A percentile compares a stretch with the other conserved stretches of the same genome.
Conservation (phyloP, 1,284 basidiomycete genomes). For the Cutaneotrichosporon curvatum region DNA sequence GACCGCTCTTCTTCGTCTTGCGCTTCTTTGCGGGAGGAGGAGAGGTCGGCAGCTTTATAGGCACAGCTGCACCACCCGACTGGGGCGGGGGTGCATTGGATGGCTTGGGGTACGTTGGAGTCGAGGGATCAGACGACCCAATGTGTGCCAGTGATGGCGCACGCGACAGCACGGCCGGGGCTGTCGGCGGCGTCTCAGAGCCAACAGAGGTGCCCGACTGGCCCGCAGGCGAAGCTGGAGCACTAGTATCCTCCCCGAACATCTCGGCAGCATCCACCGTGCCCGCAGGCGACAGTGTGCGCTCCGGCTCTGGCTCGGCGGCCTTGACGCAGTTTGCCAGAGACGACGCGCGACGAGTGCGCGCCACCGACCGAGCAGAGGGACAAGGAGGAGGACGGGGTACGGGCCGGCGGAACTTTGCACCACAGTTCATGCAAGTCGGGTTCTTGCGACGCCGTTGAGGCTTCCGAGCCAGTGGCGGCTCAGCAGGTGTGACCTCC, state of each 20-base stretch:
- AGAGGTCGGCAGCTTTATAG: conserved; percentile 2
- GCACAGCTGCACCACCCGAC: conserved; percentile 2
- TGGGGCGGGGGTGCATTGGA: conserved; percentile 10
- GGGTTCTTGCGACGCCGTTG: conserved; percentile 2
- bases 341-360: conserved; percentile 10
- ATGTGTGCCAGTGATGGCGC: conserved; percentile 31
- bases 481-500: neutral
- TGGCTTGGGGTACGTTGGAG: conserved; percentile 36
- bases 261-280: conserved; percentile 1
- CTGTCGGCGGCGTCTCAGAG: neutral
- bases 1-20: conserved; percentile 40
- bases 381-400: conserved; percentile 7
- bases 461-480: neutral
- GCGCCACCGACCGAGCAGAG: conserved; percentile 9
- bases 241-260: neutral
- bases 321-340: conserved; percentile 6
- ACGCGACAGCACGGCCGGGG: conserved; percentile 1
- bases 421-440: conserved; percentile 8
- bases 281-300: conserved; percentile 3
- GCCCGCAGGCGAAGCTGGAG: neutral
- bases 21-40: conserved; percentile 24
- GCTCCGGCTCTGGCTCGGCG: neutral
- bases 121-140: conserved; percentile 27
- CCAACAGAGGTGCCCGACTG: neutral
- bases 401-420: conserved; percentile 6